A percentile compares a stretch with the other conserved stretches of the same genome.
Evolutionary conservation across 371 early-diverging fungal species (phyloP).

Genomic region (Mortierella sp.): DNA sequence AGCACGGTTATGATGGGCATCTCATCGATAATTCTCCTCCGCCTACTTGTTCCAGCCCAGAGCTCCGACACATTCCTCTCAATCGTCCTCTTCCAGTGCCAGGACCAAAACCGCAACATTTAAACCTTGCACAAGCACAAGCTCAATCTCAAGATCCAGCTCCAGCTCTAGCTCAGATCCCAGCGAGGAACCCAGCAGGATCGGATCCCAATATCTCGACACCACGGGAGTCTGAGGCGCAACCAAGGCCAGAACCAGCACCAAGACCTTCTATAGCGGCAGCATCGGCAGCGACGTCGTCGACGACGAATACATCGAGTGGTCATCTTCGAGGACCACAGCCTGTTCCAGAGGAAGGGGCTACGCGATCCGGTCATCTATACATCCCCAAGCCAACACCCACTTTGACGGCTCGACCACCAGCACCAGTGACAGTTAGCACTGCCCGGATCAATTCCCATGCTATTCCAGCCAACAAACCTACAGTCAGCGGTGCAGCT

Average conservation of each 20-base stretch:
- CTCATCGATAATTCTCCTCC: constrained; percentile 11
- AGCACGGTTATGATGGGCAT: constrained; percentile 17
- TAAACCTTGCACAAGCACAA: constrained; percentile 12
- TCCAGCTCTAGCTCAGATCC: background rate
- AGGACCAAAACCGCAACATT: constrained; percentile 40
- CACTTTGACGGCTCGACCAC: constrained; percentile 23
- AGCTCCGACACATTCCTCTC: constrained; percentile 38
- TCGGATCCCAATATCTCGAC: background rate
- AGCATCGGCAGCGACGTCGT: background rate
- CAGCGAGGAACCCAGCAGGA: background rate
- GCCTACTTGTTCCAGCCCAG: constrained; percentile 15
- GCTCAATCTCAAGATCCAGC: background rate
- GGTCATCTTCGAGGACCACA: constrained; percentile 22
- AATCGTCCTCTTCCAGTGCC: constrained; percentile 51
- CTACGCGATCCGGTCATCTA: constrained; percentile 26
- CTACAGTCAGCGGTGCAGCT: background rate
- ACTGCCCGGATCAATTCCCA: background rate
- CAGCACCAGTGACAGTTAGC: background rate
- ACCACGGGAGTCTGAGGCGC: background rate
- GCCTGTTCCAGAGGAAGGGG: background rate
- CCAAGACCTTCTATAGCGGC: background rate
- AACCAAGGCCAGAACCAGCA: constrained; percentile 8
- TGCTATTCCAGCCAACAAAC: background rate
- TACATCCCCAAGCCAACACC: constrained; percentile 37
- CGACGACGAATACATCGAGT: constrained; percentile 6